Evolutionary conservation across 2,329 filamentous ascomycete genomes (phyloP), one percentile per base, ranked within the genome.

Genomic region (Pyricularia sp.): DNA sequence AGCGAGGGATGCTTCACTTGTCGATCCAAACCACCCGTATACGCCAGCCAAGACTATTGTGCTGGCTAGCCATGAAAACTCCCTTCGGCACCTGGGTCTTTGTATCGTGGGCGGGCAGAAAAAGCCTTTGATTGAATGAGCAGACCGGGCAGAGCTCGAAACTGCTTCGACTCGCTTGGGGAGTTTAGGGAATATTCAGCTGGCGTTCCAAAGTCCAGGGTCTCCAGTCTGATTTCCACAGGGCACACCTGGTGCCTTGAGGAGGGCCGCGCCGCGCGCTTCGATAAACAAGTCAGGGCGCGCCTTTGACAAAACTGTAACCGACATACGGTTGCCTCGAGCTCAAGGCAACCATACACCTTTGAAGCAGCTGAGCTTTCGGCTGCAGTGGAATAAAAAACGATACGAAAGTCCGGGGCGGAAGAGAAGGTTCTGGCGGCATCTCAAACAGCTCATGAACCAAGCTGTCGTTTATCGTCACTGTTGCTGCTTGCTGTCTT

Each of bases 1-100:
- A 0, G 95, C 95, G 63, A 94, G 94, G 78, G 94, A 98, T 74
- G 94, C 95, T 1, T 91, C 92, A 20, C 88, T 92, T 71, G 90
- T 98, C 70, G 93, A 94, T 73, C 91, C 91, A 0, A 92, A 96
- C 71, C 95, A 95, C 74, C 95, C 94, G 0, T 94, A 96, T 90
- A 80, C 97, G n/a, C 94, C 95, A 0, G 90, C 94, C 0, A 89
- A 90, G 71, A 89, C 87, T 9, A 95, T 99, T 71, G 87, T 98
- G 69, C 84, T 91, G 67, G 89, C 92, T 5, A 90, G 86, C 70
- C 94, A 98, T 76, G 88, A 81, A 69, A 85, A 89, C 72, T 85
- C 87, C 20, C 78, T 90, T 69, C 81, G 83, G 58, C 85, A 87
- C n/a, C 77, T 90, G 20, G 88, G 88, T 0, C 77, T 89, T n/a